A percentile compares a stretch with the other conserved stretches of the same genome.
Evolutionary conservation across 2,329 filamentous ascomycete species (phyloP).

Genomic region (Diplodia sapinea): DNA sequence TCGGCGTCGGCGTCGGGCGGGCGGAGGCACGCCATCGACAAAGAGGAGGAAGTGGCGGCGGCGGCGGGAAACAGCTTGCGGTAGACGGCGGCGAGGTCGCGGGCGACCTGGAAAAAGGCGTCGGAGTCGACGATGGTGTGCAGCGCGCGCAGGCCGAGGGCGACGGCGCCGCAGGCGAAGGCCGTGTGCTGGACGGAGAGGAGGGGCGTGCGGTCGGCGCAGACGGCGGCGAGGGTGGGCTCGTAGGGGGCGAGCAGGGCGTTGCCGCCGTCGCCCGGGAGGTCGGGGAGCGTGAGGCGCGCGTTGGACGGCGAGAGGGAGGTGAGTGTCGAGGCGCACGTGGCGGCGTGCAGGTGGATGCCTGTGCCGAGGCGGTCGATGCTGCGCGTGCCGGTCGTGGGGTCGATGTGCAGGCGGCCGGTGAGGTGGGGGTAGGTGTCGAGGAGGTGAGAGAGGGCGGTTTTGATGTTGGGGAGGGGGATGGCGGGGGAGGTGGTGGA

Average conservation of each 20-base stretch:
- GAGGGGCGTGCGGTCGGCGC: background rate
- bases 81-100: conserved; percentile 9
- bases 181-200: conserved; percentile 15
- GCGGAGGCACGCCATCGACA: too few species aligned
- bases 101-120: conserved; percentile 9
- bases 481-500: too few species aligned
- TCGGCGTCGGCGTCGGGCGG: too few species aligned
- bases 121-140: conserved; percentile 9
- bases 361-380: conserved; percentile 4
- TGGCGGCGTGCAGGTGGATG: background rate
- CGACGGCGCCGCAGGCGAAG: conserved; percentile 12
- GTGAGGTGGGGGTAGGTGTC: conserved; percentile 14
- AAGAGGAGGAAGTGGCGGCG: too few species aligned
- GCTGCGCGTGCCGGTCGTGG: background rate
- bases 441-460: background rate
- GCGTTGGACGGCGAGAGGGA: too few species aligned
- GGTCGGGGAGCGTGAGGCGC: background rate
- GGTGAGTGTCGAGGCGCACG: background rate
- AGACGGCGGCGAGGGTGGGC: background rate
- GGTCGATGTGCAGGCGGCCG: conserved; percentile 7
- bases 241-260: conserved; percentile 6
- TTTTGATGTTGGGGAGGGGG: too few species aligned
- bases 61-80: background rate
- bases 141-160: background rate
- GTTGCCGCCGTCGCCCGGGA: conserved; percentile 2